phyloP scores from a whole-genome alignment of 2,329 filamentous ascomycete genomes.

The Trichoderma sp. region DNA sequence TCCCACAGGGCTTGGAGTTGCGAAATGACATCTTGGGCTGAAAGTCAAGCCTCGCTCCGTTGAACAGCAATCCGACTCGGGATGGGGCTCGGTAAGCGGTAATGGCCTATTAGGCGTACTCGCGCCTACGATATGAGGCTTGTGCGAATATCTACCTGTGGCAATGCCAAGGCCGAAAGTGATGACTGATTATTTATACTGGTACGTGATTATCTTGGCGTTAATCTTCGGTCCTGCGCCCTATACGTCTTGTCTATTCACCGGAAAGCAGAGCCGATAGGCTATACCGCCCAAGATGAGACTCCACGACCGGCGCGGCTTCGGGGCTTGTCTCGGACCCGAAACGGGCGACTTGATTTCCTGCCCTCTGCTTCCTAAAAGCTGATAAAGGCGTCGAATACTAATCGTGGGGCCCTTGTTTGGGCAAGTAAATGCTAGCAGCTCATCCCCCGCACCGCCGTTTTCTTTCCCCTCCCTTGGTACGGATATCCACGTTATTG shows the following conservation, averaged over 20 bases:
- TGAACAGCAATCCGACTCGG: not conserved
- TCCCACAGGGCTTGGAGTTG: not conserved
- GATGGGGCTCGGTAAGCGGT: not conserved
- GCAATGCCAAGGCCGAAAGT: not conserved
- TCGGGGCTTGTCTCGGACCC: not conserved
- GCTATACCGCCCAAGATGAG: not conserved
- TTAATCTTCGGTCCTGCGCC: not conserved
- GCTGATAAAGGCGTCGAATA: not conserved
- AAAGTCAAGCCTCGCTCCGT: not conserved
- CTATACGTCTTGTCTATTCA: not conserved
- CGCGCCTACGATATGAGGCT: not conserved
- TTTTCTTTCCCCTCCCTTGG: not conserved
- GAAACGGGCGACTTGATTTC: not conserved
- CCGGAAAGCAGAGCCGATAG: not conserved
- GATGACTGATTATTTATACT: not conserved
- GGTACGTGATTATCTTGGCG: not conserved
- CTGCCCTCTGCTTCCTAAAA: not conserved
- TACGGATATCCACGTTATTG: not conserved
- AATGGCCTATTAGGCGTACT: not conserved
- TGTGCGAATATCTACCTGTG: not conserved
- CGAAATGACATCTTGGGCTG: constrained; percentile 1
- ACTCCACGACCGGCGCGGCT: not conserved
- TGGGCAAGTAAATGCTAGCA: not conserved
- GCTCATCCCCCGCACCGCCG: not conserved
- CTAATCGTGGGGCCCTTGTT: not conserved